Evolutionary conservation across 2,329 filamentous ascomycete species (phyloP).

Genomic region (Ceratocystis diversiconidia): DNA sequence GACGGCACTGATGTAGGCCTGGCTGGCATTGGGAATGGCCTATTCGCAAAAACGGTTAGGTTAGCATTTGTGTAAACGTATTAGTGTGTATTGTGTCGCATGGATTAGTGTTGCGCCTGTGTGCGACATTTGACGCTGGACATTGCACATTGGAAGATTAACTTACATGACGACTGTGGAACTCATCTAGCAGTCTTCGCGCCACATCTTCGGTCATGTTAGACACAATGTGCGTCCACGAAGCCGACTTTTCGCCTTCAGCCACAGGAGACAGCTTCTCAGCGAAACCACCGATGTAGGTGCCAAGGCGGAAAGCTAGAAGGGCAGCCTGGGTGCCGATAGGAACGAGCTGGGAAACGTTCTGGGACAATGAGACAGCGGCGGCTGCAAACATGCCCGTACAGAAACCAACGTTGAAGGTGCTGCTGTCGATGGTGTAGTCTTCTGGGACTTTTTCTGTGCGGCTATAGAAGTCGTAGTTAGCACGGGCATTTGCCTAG

Average conservation of each 20-base stretch:
- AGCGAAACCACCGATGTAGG: conserved; percentile 38
- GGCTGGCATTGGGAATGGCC: conserved; percentile 30
- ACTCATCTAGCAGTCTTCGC: conserved; percentile 37
- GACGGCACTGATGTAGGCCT: conserved; percentile 41
- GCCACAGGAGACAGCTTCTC: conserved; percentile 30
- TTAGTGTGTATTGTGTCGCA: background rate
- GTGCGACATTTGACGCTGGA: no score
- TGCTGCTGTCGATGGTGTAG: conserved; percentile 36
- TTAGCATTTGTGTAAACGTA: background rate
- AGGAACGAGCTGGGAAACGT: conserved; percentile 45
- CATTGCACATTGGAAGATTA: background rate
- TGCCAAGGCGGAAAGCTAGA: conserved; percentile 51
- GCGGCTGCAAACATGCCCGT: conserved; percentile 57
- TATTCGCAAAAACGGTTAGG: conserved; percentile 11
- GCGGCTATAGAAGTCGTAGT: conserved; percentile 26
- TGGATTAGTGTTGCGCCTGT: background rate
- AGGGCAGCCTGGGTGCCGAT: conserved; percentile 50
- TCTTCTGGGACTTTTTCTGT: conserved; percentile 41
- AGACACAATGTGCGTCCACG: conserved; percentile 55
- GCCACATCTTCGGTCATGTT: conserved; percentile 38
- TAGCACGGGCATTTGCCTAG: background rate
- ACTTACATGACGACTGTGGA: conserved; percentile 41
- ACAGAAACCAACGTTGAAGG: conserved; percentile 49
- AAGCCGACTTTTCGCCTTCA: conserved; percentile 33
- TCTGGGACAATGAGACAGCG: conserved; percentile 49